Percentiles rank a stretch among this genome's conserved stretches.
phyloP scores from a whole-genome alignment of 257 asterid genomes.

The Scutellaria baicalensis region DNA sequence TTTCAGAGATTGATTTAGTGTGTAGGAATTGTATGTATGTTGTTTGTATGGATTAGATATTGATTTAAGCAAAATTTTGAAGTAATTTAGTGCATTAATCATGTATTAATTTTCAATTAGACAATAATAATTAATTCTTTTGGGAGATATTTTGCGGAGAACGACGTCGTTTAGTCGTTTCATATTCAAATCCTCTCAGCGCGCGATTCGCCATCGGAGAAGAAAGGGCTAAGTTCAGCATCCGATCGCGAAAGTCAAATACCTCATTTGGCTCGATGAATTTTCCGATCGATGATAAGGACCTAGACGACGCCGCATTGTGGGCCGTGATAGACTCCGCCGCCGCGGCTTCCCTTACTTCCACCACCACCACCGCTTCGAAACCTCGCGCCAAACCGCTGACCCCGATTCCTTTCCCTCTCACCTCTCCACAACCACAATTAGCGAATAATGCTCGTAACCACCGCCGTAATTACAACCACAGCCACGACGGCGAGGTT shows the following conservation, averaged over 20 bases:
- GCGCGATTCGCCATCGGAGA: conserved; percentile 5
- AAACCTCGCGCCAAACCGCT: conserved; percentile 46
- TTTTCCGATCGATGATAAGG: conserved; percentile 61
- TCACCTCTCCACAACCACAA: conserved; percentile 48
- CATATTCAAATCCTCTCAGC: conserved; percentile 9
- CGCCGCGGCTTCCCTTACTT: conserved; percentile 61
- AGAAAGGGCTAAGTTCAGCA: not conserved
- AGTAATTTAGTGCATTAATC: no score
- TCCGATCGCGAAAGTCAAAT: not conserved
- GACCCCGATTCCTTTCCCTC: conserved; percentile 56
- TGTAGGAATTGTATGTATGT: not conserved
- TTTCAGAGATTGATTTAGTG: not conserved
- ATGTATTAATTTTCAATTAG: no score
- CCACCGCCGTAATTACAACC: conserved; percentile 17
- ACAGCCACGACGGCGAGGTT: conserved; percentile 44
- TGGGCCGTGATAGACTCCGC: conserved; percentile 98
- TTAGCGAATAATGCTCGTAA: conserved; percentile 22
- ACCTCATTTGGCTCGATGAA: conserved; percentile 18
- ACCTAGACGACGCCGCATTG: conserved; percentile 85
- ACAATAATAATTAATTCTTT: no score
- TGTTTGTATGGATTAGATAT: no score
- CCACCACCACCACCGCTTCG: conserved; percentile 22
- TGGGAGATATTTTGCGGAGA: no score
- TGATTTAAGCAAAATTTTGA: no score
- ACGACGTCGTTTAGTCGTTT: conserved; percentile 16